These are phyloP conservation scores for Cercospora canescens DNA, from an alignment of 2,329 filamentous ascomycete genomes.

Conservation along the genomic window DNA sequence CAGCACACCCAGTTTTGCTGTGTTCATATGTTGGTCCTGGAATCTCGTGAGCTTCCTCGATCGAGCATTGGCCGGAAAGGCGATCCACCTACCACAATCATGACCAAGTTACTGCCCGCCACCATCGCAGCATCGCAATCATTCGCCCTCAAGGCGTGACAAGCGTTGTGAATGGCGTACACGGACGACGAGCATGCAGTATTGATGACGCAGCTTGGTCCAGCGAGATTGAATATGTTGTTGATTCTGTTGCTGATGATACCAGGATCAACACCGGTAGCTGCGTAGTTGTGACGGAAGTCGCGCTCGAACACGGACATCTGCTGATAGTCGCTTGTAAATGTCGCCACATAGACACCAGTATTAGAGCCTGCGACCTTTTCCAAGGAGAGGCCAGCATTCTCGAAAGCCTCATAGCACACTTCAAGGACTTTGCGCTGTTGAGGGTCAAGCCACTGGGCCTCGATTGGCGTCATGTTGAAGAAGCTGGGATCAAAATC, in stretches of 20 bases:
- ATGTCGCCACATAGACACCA: conserved; percentile 16
- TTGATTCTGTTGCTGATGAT: conserved; percentile 22
- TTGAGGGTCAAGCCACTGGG: conserved; percentile 24
- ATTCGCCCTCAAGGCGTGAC: conserved; percentile 28
- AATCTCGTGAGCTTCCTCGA: too few species aligned
- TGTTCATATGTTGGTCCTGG: too few species aligned
- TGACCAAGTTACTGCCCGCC: too few species aligned
- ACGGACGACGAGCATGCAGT: background rate
- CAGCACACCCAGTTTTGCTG: too few species aligned
- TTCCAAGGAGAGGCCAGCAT: conserved; percentile 12
- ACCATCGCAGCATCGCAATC: too few species aligned
- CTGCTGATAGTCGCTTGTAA: conserved; percentile 19
- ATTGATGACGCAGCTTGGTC: background rate
- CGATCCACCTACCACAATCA: too few species aligned
- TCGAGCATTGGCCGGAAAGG: too few species aligned
- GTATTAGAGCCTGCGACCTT: conserved; percentile 11
- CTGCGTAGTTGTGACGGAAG: conserved; percentile 19
- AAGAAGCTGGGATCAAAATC: conserved; percentile 4
- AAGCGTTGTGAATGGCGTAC: conserved; percentile 34
- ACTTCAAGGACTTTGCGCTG: conserved; percentile 22
- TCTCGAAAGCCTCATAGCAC: conserved; percentile 24
- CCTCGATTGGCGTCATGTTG: conserved; percentile 4
- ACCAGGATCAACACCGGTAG: conserved; percentile 14
- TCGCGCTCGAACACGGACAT: conserved; percentile 16
- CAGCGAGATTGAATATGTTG: conserved; percentile 22